Conservation (phyloP, 306 rosid genomes). For the Gillenia trifoliata region DNA sequence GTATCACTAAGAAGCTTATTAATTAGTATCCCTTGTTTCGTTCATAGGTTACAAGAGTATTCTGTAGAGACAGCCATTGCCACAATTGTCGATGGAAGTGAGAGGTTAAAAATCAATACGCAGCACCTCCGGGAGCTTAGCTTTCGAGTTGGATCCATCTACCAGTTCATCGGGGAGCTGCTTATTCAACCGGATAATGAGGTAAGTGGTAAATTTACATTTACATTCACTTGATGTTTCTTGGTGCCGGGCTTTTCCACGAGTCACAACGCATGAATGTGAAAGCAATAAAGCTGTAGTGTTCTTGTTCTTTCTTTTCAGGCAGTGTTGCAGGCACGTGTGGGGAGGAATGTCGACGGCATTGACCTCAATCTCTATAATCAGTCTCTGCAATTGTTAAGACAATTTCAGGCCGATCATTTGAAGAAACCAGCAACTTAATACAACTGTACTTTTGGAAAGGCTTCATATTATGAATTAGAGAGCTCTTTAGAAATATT, state of each 20-base stretch:
- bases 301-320: slow-evolving; percentile 28
- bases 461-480: no score
- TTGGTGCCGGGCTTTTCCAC: background rate
- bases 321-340: slow-evolving; percentile 75
- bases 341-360: slow-evolving; percentile 85
- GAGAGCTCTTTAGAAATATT: no score
- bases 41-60: slow-evolving; percentile 51
- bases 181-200: slow-evolving; percentile 53
- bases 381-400: slow-evolving; percentile 63
- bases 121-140: slow-evolving; percentile 55
- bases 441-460: no score
- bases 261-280: slow-evolving; percentile 2
- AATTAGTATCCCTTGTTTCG: slow-evolving; percentile 4
- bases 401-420: slow-evolving; percentile 68
- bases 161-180: slow-evolving; percentile 85
- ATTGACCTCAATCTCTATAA: slow-evolving; percentile 80
- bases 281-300: slow-evolving; percentile 1
- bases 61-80: slow-evolving; percentile 62
- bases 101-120: slow-evolving; percentile 42
- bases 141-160: slow-evolving; percentile 62
- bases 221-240: slow-evolving; percentile 3
- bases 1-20: background rate
- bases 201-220: slow-evolving; percentile 34
- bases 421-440: slow-evolving; percentile 26
- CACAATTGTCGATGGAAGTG: slow-evolving; percentile 48